Conservation (phyloP, 2,329 filamentous ascomycete species). For the Rhinocladiella similis region DNA sequence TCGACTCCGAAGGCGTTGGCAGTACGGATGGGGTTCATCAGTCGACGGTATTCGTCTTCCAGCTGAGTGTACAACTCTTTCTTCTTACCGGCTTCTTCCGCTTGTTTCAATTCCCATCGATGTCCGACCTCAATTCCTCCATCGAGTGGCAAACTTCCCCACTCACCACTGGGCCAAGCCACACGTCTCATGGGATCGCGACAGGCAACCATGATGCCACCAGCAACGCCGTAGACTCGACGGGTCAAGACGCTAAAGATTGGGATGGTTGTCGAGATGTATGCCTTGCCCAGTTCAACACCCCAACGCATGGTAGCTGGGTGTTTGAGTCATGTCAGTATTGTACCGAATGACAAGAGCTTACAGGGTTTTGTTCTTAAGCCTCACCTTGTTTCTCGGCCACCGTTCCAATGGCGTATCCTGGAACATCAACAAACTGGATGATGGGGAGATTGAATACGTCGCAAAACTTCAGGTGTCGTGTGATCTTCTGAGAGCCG, state of each 20-base stretch:
- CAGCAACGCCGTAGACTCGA: constrained; percentile 63
- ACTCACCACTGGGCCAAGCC: constrained; percentile 64
- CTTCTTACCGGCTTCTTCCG: constrained; percentile 56
- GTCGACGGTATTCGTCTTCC: constrained; percentile 58
- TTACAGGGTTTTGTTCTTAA: too few species aligned
- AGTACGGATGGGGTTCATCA: constrained; percentile 66
- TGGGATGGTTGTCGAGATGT: constrained; percentile 63
- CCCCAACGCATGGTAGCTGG: constrained; percentile 65
- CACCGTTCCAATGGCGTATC: constrained; percentile 63
- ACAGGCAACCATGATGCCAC: constrained; percentile 63
- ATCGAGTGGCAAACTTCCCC: constrained; percentile 63
- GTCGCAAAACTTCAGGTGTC: constrained; percentile 63
- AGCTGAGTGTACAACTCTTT: constrained; percentile 56
- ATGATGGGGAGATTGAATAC: constrained; percentile 65
- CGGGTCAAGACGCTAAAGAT: constrained; percentile 65
- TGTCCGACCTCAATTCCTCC: constrained; percentile 67
- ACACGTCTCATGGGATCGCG: constrained; percentile 62
- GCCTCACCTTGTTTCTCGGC: constrained; percentile 48
- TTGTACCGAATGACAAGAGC: too few species aligned
- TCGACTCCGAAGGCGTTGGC: constrained; percentile 65
- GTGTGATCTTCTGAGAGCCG: constrained; percentile 61
- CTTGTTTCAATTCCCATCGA: constrained; percentile 58
- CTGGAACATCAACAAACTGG: constrained; percentile 63
- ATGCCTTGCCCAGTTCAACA: constrained; percentile 60
- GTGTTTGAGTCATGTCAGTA: constrained; percentile 41